Evolutionary conservation across 345 rosid species (phyloP).

Genomic region (Combretum micranthum): DNA sequence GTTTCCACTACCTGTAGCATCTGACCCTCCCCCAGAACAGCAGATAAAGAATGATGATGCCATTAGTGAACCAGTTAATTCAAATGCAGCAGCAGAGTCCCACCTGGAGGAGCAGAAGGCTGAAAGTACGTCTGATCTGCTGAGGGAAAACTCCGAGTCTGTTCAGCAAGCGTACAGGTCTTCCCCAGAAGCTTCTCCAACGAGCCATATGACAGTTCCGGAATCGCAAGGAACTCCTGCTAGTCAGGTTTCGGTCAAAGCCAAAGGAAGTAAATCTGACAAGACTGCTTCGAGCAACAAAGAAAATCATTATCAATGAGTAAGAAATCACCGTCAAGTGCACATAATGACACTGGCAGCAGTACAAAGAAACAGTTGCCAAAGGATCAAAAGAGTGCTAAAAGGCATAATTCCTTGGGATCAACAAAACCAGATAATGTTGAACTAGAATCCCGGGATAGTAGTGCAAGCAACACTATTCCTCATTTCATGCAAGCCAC

Average conservation of each 20-base stretch:
- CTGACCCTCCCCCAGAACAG: conserved; percentile 17
- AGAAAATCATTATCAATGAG: conserved; percentile 41
- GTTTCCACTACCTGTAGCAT: conserved; percentile 16
- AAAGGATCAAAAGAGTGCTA: conserved; percentile 57
- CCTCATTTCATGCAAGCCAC: conserved; percentile 99
- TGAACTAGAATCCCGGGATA: conserved; percentile 71
- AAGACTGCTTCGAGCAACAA: conserved; percentile 52
- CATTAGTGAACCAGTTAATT: conserved; percentile 22
- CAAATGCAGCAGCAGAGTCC: conserved; percentile 19
- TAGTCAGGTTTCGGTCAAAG: conserved; percentile 62
- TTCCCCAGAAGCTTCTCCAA: conserved; percentile 55
- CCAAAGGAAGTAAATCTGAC: conserved; percentile 37
- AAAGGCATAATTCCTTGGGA: conserved; percentile 64
- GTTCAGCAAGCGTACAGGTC: conserved; percentile 31
- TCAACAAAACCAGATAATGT: conserved; percentile 28
- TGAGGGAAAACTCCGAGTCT: conserved; percentile 28
- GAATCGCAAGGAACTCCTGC: conserved; percentile 88
- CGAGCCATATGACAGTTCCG: conserved; percentile 48
- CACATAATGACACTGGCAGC: conserved; percentile 42
- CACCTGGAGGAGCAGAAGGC: conserved; percentile 23
- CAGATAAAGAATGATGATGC: conserved; percentile 26
- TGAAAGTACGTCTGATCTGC: conserved; percentile 32
- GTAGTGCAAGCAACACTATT: conserved; percentile 56
- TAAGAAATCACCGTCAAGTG: conserved; percentile 55
- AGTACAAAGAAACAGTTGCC: conserved; percentile 43